Conservation (phyloP, 345 rosid genomes). For the Alliaria petiolata region DNA sequence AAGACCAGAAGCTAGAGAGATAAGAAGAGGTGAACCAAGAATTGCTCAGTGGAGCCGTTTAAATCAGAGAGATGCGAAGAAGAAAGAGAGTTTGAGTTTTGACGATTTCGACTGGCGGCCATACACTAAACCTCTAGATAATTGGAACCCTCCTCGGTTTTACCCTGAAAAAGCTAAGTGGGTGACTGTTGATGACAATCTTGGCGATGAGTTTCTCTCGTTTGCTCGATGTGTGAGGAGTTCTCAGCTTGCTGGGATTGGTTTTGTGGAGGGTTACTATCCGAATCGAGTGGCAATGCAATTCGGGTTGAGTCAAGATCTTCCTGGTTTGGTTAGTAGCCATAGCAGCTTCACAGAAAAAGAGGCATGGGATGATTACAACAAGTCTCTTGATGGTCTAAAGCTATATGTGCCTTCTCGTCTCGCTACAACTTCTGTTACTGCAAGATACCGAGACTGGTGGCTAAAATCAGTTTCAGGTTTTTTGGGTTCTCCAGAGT, state of each 20-base stretch:
- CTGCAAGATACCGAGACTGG: conserved; percentile 43
- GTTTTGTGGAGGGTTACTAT: conserved; percentile 36
- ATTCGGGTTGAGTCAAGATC: conserved; percentile 54
- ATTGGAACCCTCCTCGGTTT: conserved; percentile 28
- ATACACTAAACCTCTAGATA: conserved; percentile 16
- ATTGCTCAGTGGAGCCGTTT: conserved; percentile 25
- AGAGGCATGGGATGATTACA: conserved; percentile 32
- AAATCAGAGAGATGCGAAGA: not conserved
- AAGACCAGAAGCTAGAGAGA: not conserved
- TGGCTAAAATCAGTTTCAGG: conserved; percentile 33
- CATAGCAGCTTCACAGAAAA: not conserved
- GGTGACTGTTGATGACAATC: conserved; percentile 11
- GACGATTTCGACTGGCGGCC: conserved; percentile 48
- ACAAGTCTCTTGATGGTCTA: conserved; percentile 23
- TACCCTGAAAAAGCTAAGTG: conserved; percentile 25
- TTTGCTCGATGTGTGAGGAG: conserved; percentile 37
- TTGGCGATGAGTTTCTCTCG: conserved; percentile 32
- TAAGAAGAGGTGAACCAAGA: conserved; percentile 32
- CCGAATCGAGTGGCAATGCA: conserved; percentile 62
- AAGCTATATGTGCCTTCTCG: conserved; percentile 41
- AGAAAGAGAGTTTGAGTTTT: conserved; percentile 12
- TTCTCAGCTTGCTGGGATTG: conserved; percentile 41
- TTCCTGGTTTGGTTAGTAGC: conserved; percentile 29
- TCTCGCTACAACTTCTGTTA: conserved; percentile 27
- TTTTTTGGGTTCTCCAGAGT: not conserved